Conservation (phyloP, 345 rosid species). For the Populus tremula region DNA sequence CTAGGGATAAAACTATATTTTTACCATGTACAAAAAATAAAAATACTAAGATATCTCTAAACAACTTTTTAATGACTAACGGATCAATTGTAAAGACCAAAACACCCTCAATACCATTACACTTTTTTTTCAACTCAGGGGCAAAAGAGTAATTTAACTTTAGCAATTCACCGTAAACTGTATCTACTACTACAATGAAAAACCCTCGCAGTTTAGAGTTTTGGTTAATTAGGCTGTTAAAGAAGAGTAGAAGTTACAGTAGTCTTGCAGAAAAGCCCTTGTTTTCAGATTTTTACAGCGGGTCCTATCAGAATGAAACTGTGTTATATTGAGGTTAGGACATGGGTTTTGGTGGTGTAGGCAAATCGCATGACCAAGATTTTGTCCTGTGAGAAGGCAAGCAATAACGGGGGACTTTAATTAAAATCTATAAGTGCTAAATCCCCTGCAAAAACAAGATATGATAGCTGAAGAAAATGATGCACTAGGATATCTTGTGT, state of each 20-base stretch:
- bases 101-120: too few relatives aligned
- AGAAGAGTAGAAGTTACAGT: not conserved
- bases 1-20: too few relatives aligned
- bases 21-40: too few relatives aligned
- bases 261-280: not conserved
- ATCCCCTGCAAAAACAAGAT: not conserved
- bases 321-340: not conserved
- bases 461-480: not conserved
- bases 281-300: not conserved
- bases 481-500: conserved; percentile 3
- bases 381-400: not conserved
- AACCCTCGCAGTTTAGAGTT: too few relatives aligned
- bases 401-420: not conserved
- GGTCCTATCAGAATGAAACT: not conserved
- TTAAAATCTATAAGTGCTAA: not conserved
- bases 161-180: too few relatives aligned
- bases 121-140: too few relatives aligned
- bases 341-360: not conserved
- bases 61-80: too few relatives aligned
- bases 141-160: too few relatives aligned
- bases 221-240: not conserved
- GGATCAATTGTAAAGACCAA: too few relatives aligned
- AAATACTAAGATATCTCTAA: too few relatives aligned
- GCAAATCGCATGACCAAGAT: not conserved
- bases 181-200: too few relatives aligned